phyloP scores from a whole-genome alignment of 352 stramenopile species.

The Globisporangium ultimum region DNA sequence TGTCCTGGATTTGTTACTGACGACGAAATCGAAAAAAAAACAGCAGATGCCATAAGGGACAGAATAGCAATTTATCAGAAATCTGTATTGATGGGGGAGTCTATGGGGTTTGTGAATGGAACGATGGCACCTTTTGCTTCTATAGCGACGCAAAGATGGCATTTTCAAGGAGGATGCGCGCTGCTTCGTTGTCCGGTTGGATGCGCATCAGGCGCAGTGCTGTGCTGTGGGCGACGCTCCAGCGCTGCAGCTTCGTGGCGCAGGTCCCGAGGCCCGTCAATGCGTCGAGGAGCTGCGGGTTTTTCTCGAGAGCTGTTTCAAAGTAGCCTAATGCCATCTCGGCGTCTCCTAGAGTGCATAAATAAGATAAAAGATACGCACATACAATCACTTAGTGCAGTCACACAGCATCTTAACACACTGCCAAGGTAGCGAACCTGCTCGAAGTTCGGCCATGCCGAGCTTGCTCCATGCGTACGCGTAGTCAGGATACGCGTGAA shows the following conservation, averaged over 20 bases:
- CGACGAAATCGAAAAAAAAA: too few relatives aligned
- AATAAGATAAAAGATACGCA: background rate
- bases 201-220: conserved; percentile 53
- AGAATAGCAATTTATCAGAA: too few relatives aligned
- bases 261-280: conserved; percentile 74
- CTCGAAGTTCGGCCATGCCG: conserved; percentile 56
- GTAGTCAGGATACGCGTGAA: conserved; percentile 44
- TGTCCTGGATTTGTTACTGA: too few relatives aligned
- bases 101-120: too few relatives aligned
- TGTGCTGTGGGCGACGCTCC: conserved; percentile 52
- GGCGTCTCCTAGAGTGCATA: conserved; percentile 34
- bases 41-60: too few relatives aligned
- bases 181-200: conserved; percentile 65
- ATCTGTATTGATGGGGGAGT: too few relatives aligned
- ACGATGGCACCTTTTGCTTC: background rate
- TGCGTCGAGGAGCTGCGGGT: conserved; percentile 68
- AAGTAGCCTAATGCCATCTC: conserved; percentile 51
- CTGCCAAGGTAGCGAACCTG: conserved; percentile 21
- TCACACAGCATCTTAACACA: background rate
- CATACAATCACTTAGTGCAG: background rate
- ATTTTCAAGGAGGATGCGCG: conserved; percentile 60
- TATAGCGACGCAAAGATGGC: conserved; percentile 55
- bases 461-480: conserved; percentile 79
- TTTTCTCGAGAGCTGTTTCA: conserved; percentile 56
- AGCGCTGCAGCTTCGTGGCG: conserved; percentile 60